Conservation (phyloP, 2,329 filamentous ascomycete genomes). For the Xylariaceae sp. region DNA sequence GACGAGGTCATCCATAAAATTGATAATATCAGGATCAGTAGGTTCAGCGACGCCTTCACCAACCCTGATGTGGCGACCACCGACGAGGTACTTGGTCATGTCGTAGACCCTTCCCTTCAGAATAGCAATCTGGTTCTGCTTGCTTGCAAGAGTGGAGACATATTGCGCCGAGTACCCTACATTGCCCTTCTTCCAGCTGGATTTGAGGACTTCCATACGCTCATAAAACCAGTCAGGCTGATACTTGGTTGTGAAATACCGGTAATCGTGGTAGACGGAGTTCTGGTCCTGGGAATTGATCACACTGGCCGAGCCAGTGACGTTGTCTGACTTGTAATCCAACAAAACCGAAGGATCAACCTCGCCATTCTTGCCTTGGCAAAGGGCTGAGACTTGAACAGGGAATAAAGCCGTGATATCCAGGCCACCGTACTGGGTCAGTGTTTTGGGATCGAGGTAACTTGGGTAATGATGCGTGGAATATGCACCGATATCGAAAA, state of each 20-base stretch:
- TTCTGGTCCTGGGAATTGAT: constrained; percentile 74
- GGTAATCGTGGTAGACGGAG: constrained; percentile 89
- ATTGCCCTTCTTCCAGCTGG: constrained; percentile 83
- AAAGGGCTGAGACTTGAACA: constrained; percentile 90
- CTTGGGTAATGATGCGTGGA: constrained; percentile 79
- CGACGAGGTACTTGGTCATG: constrained; percentile 79
- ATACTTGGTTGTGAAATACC: constrained; percentile 78
- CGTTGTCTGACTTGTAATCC: constrained; percentile 81
- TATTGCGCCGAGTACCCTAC: constrained; percentile 84
- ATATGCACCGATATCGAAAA: constrained; percentile 81
- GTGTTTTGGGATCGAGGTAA: constrained; percentile 62
- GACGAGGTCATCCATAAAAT: constrained; percentile 83
- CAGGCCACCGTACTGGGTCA: constrained; percentile 82
- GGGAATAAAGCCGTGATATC: constrained; percentile 93
- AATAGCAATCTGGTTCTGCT: constrained; percentile 74
- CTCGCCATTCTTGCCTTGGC: constrained; percentile 72
- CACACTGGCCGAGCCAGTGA: constrained; percentile 68
- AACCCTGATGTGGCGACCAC: constrained; percentile 70
- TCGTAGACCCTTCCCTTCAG: constrained; percentile 86
- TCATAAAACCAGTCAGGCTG: constrained; percentile 93
- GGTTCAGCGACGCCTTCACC: constrained; percentile 58
- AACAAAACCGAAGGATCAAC: constrained; percentile 77
- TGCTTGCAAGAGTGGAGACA: constrained; percentile 69
- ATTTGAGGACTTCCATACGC: constrained; percentile 78
- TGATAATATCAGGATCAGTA: constrained; percentile 55